Evolutionary conservation across 805 yeast species (phyloP).

Genomic region (Starmerella etchellsii): DNA sequence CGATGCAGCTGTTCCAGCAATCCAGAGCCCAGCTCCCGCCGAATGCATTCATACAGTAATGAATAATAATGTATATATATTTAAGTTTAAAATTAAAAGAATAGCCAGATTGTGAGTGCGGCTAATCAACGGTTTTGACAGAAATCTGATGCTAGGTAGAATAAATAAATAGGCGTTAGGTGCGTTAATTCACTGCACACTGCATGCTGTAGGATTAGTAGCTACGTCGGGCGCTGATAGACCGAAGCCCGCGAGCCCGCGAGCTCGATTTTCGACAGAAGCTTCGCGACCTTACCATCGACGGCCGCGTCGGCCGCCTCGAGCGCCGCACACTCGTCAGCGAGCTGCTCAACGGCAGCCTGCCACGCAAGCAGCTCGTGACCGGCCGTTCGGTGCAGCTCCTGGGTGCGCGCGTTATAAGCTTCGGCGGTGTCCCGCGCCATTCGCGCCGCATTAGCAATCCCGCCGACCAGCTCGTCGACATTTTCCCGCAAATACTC

Average conservation of each 20-base stretch:
- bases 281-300: slow-evolving; percentile 5
- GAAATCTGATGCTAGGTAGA: too few species aligned
- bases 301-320: slow-evolving; percentile 1
- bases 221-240: too few species aligned
- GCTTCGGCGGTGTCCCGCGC: slow-evolving; percentile 3
- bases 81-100: too few species aligned
- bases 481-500: slow-evolving; percentile 4
- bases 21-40: slow-evolving; percentile 50
- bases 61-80: too few species aligned
- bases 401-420: slow-evolving; percentile 7
- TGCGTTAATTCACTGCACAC: too few species aligned
- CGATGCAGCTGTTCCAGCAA: slow-evolving; percentile 56
- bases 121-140: too few species aligned
- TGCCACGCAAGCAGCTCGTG: slow-evolving; percentile 13
- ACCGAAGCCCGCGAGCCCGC: too few species aligned
- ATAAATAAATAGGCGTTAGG: too few species aligned
- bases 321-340: slow-evolving; percentile 8
- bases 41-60: slow-evolving; percentile 33
- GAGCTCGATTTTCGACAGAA: background rate
- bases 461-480: background rate
- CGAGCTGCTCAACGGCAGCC: slow-evolving; percentile 11
- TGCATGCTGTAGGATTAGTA: too few species aligned
- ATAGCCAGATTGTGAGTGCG: too few species aligned
- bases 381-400: slow-evolving; percentile 2
- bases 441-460: slow-evolving; percentile 3